Evolutionary conservation across 148 eudicot genomes (phyloP).

Genomic region (Tetragonia tetragonoides): DNA sequence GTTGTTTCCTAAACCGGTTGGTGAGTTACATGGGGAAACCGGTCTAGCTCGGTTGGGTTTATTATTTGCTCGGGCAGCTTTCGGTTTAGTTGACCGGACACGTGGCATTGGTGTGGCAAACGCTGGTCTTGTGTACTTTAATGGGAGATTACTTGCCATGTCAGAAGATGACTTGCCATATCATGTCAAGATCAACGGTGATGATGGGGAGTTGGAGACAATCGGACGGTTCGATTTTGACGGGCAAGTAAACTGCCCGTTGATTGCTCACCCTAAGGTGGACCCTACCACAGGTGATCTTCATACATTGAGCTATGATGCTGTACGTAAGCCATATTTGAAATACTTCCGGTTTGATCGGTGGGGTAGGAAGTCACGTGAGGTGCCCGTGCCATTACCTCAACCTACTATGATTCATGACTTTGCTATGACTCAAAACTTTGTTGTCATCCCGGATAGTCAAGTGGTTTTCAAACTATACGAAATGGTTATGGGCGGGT

Average conservation of each 20-base stretch:
- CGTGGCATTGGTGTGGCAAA: constrained; percentile 58
- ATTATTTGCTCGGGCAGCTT: constrained; percentile 32
- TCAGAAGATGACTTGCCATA: constrained; percentile 76
- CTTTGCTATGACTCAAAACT: constrained; percentile 51
- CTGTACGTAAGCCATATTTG: constrained; percentile 46
- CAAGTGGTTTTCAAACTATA: constrained; percentile 55
- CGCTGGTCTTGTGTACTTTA: constrained; percentile 52
- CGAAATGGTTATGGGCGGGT: constrained; percentile 47
- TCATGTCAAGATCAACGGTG: constrained; percentile 32
- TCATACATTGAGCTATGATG: constrained; percentile 47
- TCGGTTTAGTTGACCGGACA: constrained; percentile 34
- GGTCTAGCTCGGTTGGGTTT: constrained; percentile 48
- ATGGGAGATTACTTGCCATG: constrained; percentile 65
- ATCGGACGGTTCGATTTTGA: constrained; percentile 49
- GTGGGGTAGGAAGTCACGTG: constrained; percentile 43
- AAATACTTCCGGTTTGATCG: constrained; percentile 40
- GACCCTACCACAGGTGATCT: constrained; percentile 56
- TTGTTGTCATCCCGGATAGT: constrained; percentile 55
- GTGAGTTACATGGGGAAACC: constrained; percentile 56
- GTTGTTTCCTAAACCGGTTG: constrained; percentile 56
- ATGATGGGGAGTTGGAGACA: constrained; percentile 42
- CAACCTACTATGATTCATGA: constrained; percentile 66
- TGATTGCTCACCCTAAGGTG: constrained; percentile 69
- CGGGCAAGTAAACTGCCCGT: constrained; percentile 43
- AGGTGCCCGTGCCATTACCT: constrained; percentile 32